Base-by-base conservation (phyloP, 176 grass and related monocot species). In the Eremochloa ophiuroides region DNA sequence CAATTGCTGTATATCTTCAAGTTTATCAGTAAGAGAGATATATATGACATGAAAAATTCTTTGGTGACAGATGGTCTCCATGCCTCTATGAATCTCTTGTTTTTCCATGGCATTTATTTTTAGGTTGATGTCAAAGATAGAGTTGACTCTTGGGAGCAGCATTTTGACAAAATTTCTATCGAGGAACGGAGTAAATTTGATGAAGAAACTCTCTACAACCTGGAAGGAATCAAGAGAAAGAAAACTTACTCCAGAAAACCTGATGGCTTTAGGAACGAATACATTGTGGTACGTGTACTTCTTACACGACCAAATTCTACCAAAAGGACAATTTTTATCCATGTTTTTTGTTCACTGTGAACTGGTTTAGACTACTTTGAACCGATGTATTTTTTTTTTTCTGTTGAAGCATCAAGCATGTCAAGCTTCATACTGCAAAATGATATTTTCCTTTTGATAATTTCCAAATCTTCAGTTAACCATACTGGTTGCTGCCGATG, bases 251-350 rank as follows among this genome's bases (percentile, higher is more conserved):
- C 33, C 0, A 73, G 18, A 71, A 83, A 78, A 56, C 41, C 58
- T 12, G 86, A 88, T 88, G 86, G 74, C 35, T 72, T 69, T 66
- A 77, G 42, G 44, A 87, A 87, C 12, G 78, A 87, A 66, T 81
- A 87, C 30, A 69, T 76, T 48, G 85, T 82, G 85, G 85, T 87
- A 72, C 15, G 66, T 23, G 15, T 41, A 67, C 41, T 67, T 82
- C 5, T 18, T 42, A 4, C 51, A 7, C 10, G 15, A 2, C 41
- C 50, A 68, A 81, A 44, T 9, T 14, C 0, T 75, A 44, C 61
- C 30, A 29, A 13, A 62, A 61, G 69, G 9, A 42, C 35, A 40
- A 25, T 12, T 35, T 14, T 2, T 44, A 14, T 69, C 10, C 53
- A 6, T 33, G 3, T 39, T 85, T 51, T 37, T 61, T 20, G 23